phyloP scores from a whole-genome alignment of 306 rosid species.

The Acmispon strigosus region DNA sequence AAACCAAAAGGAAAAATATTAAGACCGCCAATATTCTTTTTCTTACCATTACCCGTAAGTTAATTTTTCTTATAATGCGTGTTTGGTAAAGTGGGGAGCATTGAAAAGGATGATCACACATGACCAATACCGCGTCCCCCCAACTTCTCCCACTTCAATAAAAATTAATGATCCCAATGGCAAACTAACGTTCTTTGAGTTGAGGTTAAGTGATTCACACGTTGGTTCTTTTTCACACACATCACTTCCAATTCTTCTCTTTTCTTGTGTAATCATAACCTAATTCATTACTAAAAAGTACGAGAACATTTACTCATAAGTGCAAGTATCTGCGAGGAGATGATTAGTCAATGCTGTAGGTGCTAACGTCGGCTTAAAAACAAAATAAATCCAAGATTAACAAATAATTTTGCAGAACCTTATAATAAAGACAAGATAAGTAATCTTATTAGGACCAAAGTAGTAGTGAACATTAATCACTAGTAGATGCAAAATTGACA shows the following conservation, averaged over 20 bases:
- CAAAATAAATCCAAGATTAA: background rate
- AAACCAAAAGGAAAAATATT: background rate
- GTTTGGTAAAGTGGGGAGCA: conserved; percentile 23
- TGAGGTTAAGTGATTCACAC: background rate
- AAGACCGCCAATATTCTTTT: background rate
- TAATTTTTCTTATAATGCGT: background rate
- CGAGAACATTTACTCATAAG: no score
- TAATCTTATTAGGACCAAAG: background rate
- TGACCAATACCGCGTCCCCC: background rate
- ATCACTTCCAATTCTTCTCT: background rate
- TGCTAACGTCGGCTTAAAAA: no score
- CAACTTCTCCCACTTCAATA: conserved; percentile 5
- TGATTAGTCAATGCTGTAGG: no score
- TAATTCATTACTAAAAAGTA: background rate
- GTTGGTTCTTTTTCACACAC: background rate
- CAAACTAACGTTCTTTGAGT: conserved; percentile 4
- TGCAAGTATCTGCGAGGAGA: no score
- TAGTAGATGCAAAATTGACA: background rate
- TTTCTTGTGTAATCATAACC: conserved; percentile 22
- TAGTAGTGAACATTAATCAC: no score
- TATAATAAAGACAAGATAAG: background rate
- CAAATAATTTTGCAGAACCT: background rate
- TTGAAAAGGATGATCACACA: conserved; percentile 20
- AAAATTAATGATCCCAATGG: background rate
- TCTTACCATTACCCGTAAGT: background rate